Evolutionary conservation across 2,329 filamentous ascomycete species (phyloP), one percentile per base, ranked within the genome.

Genomic region (Stagonosporopsis cucurbitacearum): DNA sequence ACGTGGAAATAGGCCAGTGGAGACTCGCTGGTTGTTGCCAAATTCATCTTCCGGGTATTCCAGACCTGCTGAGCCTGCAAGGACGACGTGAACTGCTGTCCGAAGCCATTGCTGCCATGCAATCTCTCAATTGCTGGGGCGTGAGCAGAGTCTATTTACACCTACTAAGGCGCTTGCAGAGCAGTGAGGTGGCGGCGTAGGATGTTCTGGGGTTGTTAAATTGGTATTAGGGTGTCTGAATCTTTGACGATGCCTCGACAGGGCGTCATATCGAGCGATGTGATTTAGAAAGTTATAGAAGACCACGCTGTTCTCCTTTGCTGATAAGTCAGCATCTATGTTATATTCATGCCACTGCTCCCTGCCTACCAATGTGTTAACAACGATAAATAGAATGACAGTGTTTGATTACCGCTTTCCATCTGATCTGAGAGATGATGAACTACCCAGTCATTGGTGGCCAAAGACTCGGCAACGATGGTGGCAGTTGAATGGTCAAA

Each of bases 401-500:
- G 28, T 30, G 28, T 30, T 30, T 3, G 12, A 5, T 6, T 30
- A 9, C 28, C 28, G 28, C 9, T 11, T 30, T 30, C 28, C 28
- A 6, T 30, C 7, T 30, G 5, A 11, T 3, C 9, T 30, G 28
- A 11, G 3, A 30, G 28, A 30, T 12, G 28, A 30, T 30, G 7
- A 30, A 6, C 7, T 30, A 8, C 6, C 28, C 8, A 11, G 9
- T 3, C 28, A 30, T 30, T 30, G 28, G 28, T 11, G 12, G 28
- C 6, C 9, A 30, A 30, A 30, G 7, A 12, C 7, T 42, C 47
- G 55, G 55, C 54, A 64, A 51, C 25, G 51, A 51, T 40, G 37
- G 20, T 53, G 8, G 17, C 30, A 37, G 9, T 6, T 50, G 48
- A 23, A 37, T 26, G 25, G 9, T n/a, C n/a, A n/a, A n/a, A n/a